Evolutionary conservation across 257 asterid genomes (phyloP).

Genomic region (Solanum tacnaense): DNA sequence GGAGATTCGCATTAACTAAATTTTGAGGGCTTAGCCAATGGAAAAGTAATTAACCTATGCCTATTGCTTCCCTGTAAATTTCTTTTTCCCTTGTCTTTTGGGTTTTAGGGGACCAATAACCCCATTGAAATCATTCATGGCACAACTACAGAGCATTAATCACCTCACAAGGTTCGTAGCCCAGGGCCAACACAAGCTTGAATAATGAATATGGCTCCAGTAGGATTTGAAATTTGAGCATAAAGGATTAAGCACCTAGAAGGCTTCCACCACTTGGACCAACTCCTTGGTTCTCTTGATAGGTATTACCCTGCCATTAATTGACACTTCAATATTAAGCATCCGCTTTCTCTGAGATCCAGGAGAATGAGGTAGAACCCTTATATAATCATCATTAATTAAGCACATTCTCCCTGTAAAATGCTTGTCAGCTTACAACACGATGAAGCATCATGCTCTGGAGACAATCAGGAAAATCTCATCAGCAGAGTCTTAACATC

Average conservation of each 20-base stretch:
- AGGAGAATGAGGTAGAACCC: not conserved
- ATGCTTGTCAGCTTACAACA: not conserved
- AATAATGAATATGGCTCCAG: not conserved
- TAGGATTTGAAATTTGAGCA: not conserved
- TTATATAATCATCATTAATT: not conserved
- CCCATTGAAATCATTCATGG: not conserved
- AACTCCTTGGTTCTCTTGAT: not conserved
- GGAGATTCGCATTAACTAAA: not conserved
- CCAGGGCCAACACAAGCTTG: not conserved
- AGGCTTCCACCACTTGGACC: not conserved
- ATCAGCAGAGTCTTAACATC: not conserved
- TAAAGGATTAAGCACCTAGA: not conserved
- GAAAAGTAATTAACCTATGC: not conserved
- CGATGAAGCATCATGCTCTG: not conserved
- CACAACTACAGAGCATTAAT: not conserved
- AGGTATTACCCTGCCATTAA: not conserved
- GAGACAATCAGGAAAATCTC: not conserved
- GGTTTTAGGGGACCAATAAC: not conserved
- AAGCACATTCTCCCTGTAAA: not conserved
- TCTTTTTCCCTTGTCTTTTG: not conserved
- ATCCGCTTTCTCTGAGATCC: not conserved
- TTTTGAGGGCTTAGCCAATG: not conserved
- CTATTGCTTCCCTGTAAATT: not conserved
- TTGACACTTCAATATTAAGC: not conserved
- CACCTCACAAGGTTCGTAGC: not conserved